Percentiles rank a stretch among this genome's conserved stretches.
Evolutionary conservation across 768 basidiomycete genomes (phyloP).

Genomic region (Punctularia strigosozonata): DNA sequence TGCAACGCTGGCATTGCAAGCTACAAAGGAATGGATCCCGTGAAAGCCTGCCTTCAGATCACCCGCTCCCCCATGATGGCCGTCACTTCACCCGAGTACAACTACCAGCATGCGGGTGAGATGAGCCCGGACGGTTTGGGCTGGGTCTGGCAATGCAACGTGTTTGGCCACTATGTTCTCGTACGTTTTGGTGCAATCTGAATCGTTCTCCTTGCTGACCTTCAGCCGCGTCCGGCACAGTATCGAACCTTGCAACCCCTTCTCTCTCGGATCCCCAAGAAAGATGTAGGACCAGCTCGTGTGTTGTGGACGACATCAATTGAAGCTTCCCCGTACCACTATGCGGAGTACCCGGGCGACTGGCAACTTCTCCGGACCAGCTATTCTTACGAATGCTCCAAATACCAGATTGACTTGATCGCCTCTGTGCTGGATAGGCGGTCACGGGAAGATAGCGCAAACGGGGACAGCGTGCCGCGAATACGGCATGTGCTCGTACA

Average conservation of each 20-base stretch:
- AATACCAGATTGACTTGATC: constrained; percentile 71
- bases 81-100: constrained; percentile 43
- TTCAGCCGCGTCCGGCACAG: constrained; percentile 22
- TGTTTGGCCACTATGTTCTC: constrained; percentile 71
- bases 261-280: constrained; percentile 29
- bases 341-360: constrained; percentile 50
- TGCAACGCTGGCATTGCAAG: constrained; percentile 69
- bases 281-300: constrained; percentile 32
- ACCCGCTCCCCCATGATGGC: constrained; percentile 29
- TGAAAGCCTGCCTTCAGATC: constrained; percentile 33
- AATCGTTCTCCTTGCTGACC: background rate
- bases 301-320: constrained; percentile 76
- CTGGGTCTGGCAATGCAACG: constrained; percentile 76
- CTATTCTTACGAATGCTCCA: constrained; percentile 58
- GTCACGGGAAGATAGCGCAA: constrained; percentile 18
- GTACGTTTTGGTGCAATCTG: constrained; percentile 28
- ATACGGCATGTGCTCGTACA: constrained; percentile 53
- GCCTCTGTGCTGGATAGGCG: constrained; percentile 39
- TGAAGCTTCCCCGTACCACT: constrained; percentile 45
- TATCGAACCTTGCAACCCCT: constrained; percentile 47
- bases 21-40: constrained; percentile 44
- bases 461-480: too few species aligned
- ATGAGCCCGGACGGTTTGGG: constrained; percentile 61
- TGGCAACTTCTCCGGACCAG: constrained; percentile 55
- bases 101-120: constrained; percentile 46